phyloP scores from a whole-genome alignment of 768 basidiomycete genomes.

The Auricularia sp. region DNA sequence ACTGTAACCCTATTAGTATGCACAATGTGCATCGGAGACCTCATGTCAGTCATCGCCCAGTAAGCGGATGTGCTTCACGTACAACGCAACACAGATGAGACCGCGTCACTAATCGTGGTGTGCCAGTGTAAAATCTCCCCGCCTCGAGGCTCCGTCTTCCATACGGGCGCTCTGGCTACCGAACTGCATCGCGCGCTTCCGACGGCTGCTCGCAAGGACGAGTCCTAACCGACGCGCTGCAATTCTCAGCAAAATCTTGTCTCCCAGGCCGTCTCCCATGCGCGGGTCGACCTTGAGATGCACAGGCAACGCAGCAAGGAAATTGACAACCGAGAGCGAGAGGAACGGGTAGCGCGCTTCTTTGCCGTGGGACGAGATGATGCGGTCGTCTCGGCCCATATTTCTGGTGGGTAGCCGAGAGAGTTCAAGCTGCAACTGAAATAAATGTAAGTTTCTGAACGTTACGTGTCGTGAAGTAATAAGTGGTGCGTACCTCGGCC shows the following conservation, averaged over 20 bases:
- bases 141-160: constrained; percentile 38
- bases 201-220: constrained; percentile 58
- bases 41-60: too few relatives aligned
- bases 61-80: too few relatives aligned
- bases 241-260: constrained; percentile 76
- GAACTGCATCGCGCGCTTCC: constrained; percentile 97
- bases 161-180: constrained; percentile 81
- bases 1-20: too few relatives aligned
- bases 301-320: constrained; percentile 70
- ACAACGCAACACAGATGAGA: too few relatives aligned
- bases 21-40: too few relatives aligned
- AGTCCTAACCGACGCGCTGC: constrained; percentile 68
- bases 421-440: constrained; percentile 80
- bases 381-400: constrained; percentile 87
- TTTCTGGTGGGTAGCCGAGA: constrained; percentile 83
- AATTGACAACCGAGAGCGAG: constrained; percentile 66
- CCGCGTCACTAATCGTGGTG: too few relatives aligned
- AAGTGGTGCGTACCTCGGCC: constrained; percentile 48
- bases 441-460: not conserved
- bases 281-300: constrained; percentile 75
- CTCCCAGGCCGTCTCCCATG: constrained; percentile 67
- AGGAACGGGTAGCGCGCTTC: constrained; percentile 90
- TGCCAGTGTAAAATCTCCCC: not conserved
- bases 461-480: too few relatives aligned
- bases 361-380: constrained; percentile 84